Evolutionary conservation across 192 early-diverging fungal genomes (phyloP), one percentile per base, ranked within the genome.

Genomic region (Entomortierella chlamydospora): DNA sequence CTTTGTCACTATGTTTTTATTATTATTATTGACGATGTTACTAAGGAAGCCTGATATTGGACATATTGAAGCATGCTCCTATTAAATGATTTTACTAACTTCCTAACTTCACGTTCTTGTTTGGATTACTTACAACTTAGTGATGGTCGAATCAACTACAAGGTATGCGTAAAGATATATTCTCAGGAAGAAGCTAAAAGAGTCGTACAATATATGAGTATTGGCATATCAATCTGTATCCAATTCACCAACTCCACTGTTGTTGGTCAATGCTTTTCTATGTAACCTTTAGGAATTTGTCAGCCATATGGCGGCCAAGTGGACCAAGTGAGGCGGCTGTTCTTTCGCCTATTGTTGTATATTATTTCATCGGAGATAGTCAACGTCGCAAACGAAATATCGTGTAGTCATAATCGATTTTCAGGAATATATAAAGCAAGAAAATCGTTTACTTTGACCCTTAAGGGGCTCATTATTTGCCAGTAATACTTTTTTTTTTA

Each of bases 281-380:
- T 72, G 9, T 20, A 57, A 12, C 13, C 25, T 29, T 30, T 70
- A 78, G 81, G 91, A 92, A 84, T 92, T 92, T 69, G 88, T 91
- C n/a, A n/a, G n/a, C 64, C 86, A 88, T 68, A 92, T 83, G 82
- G 79, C 79, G 82, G 79, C 79, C 74, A 74, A 82, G 72, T 81
- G n/a, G 82, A 72, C 68, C 73, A 74, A 82, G 72, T 81, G 61
- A 81, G 57, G 20, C 20, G 33, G 61, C 22, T 20, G 20, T 26
- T 59, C 39, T 23, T 43, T 59, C 22, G 26, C 57, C 29, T 55
- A 23, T 52, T 69, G 45, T 37, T 37, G 15, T 58, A 51, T 62
- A 53, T 54, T 70, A 53, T 53, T 55, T 70, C 60, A 64, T 26
- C 34, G 49, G 62, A 54, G n/a, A 29, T 29, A 54, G 25, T 54